Evolutionary conservation across 2,329 filamentous ascomycete species (phyloP).

Genomic region (Hymenoscyphus repandus): DNA sequence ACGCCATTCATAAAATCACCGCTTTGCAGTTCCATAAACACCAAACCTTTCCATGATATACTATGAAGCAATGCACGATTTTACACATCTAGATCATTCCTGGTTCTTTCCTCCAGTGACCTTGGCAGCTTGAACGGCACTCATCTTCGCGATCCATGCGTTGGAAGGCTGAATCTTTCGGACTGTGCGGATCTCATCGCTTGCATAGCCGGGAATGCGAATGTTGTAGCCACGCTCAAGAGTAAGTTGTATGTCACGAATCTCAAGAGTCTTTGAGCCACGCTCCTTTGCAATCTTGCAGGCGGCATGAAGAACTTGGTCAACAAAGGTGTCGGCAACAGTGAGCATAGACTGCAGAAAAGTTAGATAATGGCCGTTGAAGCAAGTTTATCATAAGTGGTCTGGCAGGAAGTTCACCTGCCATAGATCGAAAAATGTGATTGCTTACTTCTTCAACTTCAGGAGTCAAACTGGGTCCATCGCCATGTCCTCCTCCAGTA

Average conservation of each 20-base stretch:
- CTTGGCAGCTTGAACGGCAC: constrained; percentile 90
- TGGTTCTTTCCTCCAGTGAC: constrained; percentile 49
- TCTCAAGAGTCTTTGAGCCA: constrained; percentile 83
- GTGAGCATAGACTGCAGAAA: constrained; percentile 68
- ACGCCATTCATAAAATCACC: too few species aligned
- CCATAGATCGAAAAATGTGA: not conserved
- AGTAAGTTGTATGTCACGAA: constrained; percentile 77
- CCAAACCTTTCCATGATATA: too few species aligned
- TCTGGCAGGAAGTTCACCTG: too few species aligned
- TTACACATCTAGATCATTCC: constrained; percentile 15
- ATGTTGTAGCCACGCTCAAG: constrained; percentile 85
- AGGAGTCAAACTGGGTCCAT: constrained; percentile 69
- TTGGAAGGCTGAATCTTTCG: constrained; percentile 85
- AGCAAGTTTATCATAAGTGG: too few species aligned
- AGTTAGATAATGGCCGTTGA: constrained; percentile 4
- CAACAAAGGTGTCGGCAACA: constrained; percentile 91
- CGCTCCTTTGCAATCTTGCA: constrained; percentile 92
- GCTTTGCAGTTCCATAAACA: too few species aligned
- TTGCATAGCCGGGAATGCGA: constrained; percentile 87
- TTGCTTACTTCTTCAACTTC: constrained; percentile 86
- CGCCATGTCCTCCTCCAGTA: constrained; percentile 69
- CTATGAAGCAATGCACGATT: too few species aligned
- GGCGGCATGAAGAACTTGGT: constrained; percentile 79
- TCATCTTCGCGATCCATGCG: constrained; percentile 95
- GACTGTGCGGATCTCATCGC: constrained; percentile 90